Evolutionary conservation across 495 filamentous ascomycete species (phyloP), one percentile per base, ranked within the genome.

Genomic region (Penicillium alfredii): DNA sequence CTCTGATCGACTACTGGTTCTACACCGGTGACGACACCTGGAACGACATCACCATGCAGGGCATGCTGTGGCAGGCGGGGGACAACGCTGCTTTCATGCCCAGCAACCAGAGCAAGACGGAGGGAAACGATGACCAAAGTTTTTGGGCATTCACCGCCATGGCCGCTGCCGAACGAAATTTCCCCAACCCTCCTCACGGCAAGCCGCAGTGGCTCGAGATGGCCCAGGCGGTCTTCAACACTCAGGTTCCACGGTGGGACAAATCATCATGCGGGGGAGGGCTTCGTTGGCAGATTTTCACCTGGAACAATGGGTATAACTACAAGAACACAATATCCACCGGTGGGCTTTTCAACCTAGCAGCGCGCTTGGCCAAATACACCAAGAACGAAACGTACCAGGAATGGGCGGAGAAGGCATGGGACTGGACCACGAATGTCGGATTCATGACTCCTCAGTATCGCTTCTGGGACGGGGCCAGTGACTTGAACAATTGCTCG

Each of bases 81-180:
- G 69, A 73, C 8, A 69, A 80, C 25, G 56, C 64, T 7, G 73
- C 88, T 38, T 92, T 78, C 54, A 86, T 88, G 83, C 85, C 88
- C 0, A 58, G 63, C 8, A 94, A 95, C 56, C 86, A 94, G 49
- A 84, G 82, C 15, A 72, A 78, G 40, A 80, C 81, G 0, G 60
- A 74, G 33, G 84, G 87, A 33, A 93, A 93, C 56, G 86, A 93
- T 47, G 86, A 93, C 53, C 87, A 92, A 51, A 80, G 72, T 0
- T 94, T 94, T 52, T 94, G 87, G 87, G 87, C 71, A 19, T 80
- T 93, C 57, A 71, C 84, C 3, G 84, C 79, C 21, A 84, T 94
- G 78, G 72, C 78, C 5, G 87, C 87, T 0, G 84, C 87, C 3
- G 87, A 94, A 56, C 73, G 78, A 31, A 82, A 80, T 30, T 90